Conservation (phyloP, 192 early-diverging fungal genomes). For the Geosiphon pyriformis region DNA sequence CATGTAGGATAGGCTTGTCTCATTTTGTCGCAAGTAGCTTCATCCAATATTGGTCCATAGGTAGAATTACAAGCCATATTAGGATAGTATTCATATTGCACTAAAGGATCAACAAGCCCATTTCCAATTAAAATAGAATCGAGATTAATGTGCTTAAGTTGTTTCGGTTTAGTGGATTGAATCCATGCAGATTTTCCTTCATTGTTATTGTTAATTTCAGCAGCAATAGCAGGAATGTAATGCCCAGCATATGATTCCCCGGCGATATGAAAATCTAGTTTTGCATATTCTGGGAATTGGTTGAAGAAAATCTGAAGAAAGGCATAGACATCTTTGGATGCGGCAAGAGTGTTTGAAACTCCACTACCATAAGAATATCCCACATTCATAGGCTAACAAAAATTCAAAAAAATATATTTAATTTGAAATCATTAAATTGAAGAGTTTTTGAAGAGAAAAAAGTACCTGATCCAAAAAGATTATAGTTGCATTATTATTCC, state of each 20-base stretch:
- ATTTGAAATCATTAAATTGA: conserved; percentile 1
- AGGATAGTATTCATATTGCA: conserved; percentile 86
- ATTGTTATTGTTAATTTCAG: conserved; percentile 76
- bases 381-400: conserved; percentile 69
- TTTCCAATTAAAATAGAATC: conserved; percentile 84
- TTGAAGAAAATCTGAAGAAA: conserved; percentile 91
- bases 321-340: conserved; percentile 84
- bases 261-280: conserved; percentile 78
- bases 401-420: conserved; percentile 10
- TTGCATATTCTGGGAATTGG: conserved; percentile 76
- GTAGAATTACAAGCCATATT: conserved; percentile 67
- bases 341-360: conserved; percentile 65
- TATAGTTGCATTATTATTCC: conserved; percentile 88
- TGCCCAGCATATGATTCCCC: conserved; percentile 89
- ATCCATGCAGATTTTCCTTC: conserved; percentile 39
- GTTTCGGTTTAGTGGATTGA: conserved; percentile 24
- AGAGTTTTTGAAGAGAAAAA: neutral
- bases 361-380: conserved; percentile 83
- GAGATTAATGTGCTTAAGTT: conserved; percentile 55
- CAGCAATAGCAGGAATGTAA: conserved; percentile 88
- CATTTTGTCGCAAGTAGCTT: conserved; percentile 75
- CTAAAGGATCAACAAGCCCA: conserved; percentile 81
- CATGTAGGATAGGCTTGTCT: conserved; percentile 67
- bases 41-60: conserved; percentile 71
- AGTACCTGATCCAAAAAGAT: conserved; percentile 74